Base-by-base conservation (phyloP, 306 rosid genomes). In the Canavalia gladiata region DNA sequence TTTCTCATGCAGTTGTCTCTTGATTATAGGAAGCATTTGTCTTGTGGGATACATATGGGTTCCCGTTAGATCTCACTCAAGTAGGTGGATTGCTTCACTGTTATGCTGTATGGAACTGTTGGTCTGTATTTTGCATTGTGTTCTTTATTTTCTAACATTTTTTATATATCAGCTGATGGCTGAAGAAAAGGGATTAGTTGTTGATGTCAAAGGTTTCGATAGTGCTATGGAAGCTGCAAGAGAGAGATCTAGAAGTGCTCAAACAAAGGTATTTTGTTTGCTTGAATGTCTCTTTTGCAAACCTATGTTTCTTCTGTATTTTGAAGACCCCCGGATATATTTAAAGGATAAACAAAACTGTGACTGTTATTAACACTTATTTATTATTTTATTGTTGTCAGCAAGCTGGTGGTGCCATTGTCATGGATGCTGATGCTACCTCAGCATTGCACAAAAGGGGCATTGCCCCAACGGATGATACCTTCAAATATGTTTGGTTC, bases 41-140 rank as follows among this genome's bases (percentile, higher is more conserved):
- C 84, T 86, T 95, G 90, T 95, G 98, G 99, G 99, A 95, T 77
- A 93, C 99, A 0, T 95, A 59, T 74, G 99, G 99, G 45, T 95
- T 95, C 85, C 99, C 99, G 3, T 82, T 95, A 74, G 99, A 95
- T 87, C 91, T 95, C 87, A 95, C 99, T 76, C 98, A 95, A 97
- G 99, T 95, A 79, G 80, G 55, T 65, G 78, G 55, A 42, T 54
- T 85, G 75, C 31, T 82, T 78, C 51, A 56, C 28, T 7, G 54
- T n/a, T 41, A 30, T 71, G 37, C 68, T 50, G 34, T 70, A 59
- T 74, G 65, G 46, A 74, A 9, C 78, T 78, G n/a, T 71, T 72
- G 31, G 70, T 50, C 43, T 75, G 54, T 75, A 43, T 57, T 73
- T 42, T 64, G 41, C 60, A 7, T 59, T 69, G 0, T 78, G 25